Evolutionary conservation across 2,329 filamentous ascomycete genomes (phyloP), one percentile per base, ranked within the genome.

Genomic region (Macrophomina pseudophaseolina): DNA sequence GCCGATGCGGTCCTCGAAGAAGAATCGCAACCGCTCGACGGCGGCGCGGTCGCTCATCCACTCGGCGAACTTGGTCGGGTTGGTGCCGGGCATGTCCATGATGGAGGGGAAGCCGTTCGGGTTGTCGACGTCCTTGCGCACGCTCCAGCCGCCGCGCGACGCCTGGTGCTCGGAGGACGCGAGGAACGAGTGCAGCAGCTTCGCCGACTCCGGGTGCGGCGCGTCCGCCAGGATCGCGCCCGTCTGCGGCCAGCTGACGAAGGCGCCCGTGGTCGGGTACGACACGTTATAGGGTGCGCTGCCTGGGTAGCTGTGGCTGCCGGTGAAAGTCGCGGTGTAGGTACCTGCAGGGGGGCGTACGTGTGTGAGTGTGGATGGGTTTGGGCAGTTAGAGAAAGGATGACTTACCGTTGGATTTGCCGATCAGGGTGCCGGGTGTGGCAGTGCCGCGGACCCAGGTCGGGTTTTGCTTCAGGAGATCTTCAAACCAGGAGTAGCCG

Each of bases 361-460:
- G 23, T 23, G 23, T 23, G 23, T 23, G 23, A 23, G 23, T 23
- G 23, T 23, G 23, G 23, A 23, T 23, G 23, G 23, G 2, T 23
- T 23, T 2, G 23, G 23, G 23, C 23, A 23, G 23, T 2, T 23
- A 23, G 23, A 23, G 23, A 23, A 23, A 23, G 23, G 23, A 23
- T 23, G 23, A 3, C 23, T 23, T 23, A 23, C 23, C 23, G 23
- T 23, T 23, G 23, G 23, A 23, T 23, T 23, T 23, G 3, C 49
- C n/a, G 33, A 82, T 56, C 14, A 84, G 68, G 1, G 77, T 76
- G 1, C 44, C 65, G 0, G 84, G 83, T 0, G 82, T 85, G 2
- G 73, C 75, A 0, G 81, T 82, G 8, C 85, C 84, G 30, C 84
- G 84, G 18, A 86, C 83, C 84, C 85, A 86, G 44, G 74, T 75